Percentiles rank a stretch among this genome's conserved stretches.
Conservation (phyloP, 495 filamentous ascomycete genomes). For the Friedmanniomyces simplex region DNA sequence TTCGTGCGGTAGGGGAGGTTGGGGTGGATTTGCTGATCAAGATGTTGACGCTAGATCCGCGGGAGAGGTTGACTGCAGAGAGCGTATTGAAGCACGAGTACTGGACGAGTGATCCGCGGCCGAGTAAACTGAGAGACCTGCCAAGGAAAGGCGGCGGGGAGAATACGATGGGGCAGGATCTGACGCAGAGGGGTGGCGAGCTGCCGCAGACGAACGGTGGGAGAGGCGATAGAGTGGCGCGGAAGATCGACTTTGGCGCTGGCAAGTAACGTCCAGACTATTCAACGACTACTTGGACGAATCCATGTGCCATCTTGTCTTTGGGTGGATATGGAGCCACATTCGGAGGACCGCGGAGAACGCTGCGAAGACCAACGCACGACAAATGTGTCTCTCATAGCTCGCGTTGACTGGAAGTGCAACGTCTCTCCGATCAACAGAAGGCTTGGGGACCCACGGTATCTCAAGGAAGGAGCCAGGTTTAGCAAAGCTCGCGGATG, state of each 20-base stretch:
- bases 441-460: too few relatives aligned
- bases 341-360: too few relatives aligned
- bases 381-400: too few relatives aligned
- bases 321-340: too few relatives aligned
- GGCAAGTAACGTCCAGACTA: slow-evolving; percentile 30
- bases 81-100: slow-evolving; percentile 72
- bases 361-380: too few relatives aligned
- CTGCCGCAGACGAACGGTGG: slow-evolving; percentile 46
- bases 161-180: slow-evolving; percentile 71
- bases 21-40: slow-evolving; percentile 80
- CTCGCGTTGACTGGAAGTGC: too few relatives aligned
- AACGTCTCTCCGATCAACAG: too few relatives aligned
- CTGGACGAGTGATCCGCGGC: slow-evolving; percentile 75
- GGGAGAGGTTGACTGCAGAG: slow-evolving; percentile 63
- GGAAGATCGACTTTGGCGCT: slow-evolving; percentile 74
- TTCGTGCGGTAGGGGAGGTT: slow-evolving; percentile 64
- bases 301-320: too few relatives aligned
- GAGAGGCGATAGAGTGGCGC: slow-evolving; percentile 60
- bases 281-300: too few relatives aligned
- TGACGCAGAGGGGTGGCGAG: slow-evolving; percentile 70
- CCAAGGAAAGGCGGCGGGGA: slow-evolving; percentile 57
- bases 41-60: slow-evolving; percentile 78
- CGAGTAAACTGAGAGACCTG: slow-evolving; percentile 72
- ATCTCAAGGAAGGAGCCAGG: too few relatives aligned
- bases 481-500: too few relatives aligned